Conservation (phyloP, 495 filamentous ascomycete genomes). For the Podospora pseudocomata region DNA sequence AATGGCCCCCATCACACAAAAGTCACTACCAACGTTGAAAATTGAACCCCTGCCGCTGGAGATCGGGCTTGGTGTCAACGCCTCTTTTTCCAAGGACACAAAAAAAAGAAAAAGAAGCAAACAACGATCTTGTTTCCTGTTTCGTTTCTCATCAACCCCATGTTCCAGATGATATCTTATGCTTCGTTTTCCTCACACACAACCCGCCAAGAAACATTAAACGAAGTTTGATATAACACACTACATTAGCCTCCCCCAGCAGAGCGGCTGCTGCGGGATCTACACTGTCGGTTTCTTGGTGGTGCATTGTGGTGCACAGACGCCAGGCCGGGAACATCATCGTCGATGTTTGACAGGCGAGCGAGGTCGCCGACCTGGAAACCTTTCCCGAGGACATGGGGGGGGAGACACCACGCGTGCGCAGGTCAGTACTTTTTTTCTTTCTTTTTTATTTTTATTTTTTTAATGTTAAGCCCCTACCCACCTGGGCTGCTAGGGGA, state of each 20-base stretch:
- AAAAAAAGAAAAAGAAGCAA: not conserved
- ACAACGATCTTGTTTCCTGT: not conserved
- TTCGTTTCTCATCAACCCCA: not conserved
- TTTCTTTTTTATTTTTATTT: too few relatives aligned
- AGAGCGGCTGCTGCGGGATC: constrained; percentile 18
- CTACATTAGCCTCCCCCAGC: not conserved
- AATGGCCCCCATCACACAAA: too few relatives aligned
- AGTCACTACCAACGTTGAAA: not conserved
- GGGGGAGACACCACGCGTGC: too few relatives aligned
- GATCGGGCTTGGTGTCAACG: not conserved
- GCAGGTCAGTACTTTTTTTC: not conserved
- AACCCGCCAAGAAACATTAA: constrained; percentile 7
- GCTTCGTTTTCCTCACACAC: not conserved
- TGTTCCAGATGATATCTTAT: not conserved
- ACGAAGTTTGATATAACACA: not conserved
- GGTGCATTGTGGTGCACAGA: constrained; percentile 1
- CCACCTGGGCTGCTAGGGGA: not conserved
- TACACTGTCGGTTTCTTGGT: constrained; percentile 15
- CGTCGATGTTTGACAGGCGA: constrained; percentile 11
- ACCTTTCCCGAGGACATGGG: constrained; percentile 6
- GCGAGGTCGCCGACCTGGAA: constrained; percentile 27
- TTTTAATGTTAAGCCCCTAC: not conserved
- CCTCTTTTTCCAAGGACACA: not conserved
- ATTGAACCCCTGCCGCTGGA: not conserved
- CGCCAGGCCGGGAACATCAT: not conserved